phyloP scores from a whole-genome alignment of 345 rosid species.

The Gossypium bickii region DNA sequence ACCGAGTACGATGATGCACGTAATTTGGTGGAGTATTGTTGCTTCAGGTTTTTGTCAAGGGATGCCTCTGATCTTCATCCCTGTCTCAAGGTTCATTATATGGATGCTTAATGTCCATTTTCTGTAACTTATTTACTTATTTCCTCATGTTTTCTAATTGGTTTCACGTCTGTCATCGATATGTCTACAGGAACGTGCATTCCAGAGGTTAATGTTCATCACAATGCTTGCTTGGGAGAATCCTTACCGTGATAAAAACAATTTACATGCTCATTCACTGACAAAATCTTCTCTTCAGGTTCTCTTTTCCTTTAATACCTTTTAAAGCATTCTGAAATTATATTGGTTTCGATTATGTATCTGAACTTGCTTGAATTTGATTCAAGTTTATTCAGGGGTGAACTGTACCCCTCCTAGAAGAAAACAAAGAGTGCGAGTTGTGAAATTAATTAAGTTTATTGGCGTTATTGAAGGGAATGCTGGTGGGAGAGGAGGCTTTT shows the following conservation, averaged over 20 bases:
- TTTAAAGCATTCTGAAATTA: constrained; percentile 6
- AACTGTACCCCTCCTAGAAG: background rate
- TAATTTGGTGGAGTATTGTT: constrained; percentile 84
- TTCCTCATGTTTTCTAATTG: background rate
- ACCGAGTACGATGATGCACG: constrained; percentile 54
- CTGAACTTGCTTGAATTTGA: background rate
- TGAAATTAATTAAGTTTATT: constrained; percentile 14
- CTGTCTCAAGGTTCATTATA: constrained; percentile 54
- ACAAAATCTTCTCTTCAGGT: constrained; percentile 67
- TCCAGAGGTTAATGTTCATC: constrained; percentile 79
- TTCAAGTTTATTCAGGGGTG: background rate
- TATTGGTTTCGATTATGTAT: background rate
- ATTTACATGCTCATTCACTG: constrained; percentile 20
- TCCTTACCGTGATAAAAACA: constrained; percentile 55
- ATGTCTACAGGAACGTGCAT: constrained; percentile 69
- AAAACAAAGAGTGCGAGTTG: background rate
- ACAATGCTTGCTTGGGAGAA: constrained; percentile 95
- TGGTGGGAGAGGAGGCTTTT: constrained; percentile 78
- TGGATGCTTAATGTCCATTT: constrained; percentile 12
- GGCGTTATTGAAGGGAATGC: constrained; percentile 50
- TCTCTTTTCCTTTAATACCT: constrained; percentile 5
- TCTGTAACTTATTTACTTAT: background rate
- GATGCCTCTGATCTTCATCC: constrained; percentile 79
- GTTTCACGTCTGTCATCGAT: background rate
- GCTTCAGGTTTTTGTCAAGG: constrained; percentile 85